A percentile compares a stretch with the other conserved stretches of the same genome.
phyloP scores from a whole-genome alignment of 2,329 filamentous ascomycete genomes.

The Arthrobotrys megalospora region DNA sequence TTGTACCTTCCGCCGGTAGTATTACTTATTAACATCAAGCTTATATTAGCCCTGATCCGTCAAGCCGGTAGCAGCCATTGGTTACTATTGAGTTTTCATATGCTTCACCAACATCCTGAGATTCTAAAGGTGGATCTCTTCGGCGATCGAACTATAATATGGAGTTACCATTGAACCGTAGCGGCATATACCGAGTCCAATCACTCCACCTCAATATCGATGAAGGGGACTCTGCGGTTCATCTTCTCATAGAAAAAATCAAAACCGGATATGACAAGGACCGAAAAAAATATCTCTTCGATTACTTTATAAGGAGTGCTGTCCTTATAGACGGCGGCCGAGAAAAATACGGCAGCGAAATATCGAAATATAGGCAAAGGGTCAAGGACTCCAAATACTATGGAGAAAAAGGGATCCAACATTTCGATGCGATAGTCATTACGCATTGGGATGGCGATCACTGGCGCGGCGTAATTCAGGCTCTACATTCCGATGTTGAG shows the following conservation, averaged over 20 bases:
- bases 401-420: background rate
- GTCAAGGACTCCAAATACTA: background rate
- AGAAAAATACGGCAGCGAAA: background rate
- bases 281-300: too few species aligned
- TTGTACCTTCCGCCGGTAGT: too few species aligned
- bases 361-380: background rate
- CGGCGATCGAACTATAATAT: constrained; percentile 46
- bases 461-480: constrained; percentile 24
- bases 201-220: constrained; percentile 46
- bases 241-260: constrained; percentile 32
- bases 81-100: too few species aligned
- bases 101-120: too few species aligned
- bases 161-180: background rate
- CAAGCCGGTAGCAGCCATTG: too few species aligned
- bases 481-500: constrained; percentile 15
- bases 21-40: too few species aligned
- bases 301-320: background rate
- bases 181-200: background rate
- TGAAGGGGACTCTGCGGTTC: constrained; percentile 49
- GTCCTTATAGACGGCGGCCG: constrained; percentile 53
- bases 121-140: too few species aligned
- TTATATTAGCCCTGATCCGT: too few species aligned
- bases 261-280: background rate
- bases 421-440: constrained; percentile 52
- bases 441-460: constrained; percentile 61